Base-by-base conservation (phyloP, 1,139 yeast genomes). In the Zygotorulaspora mrakii region DNA sequence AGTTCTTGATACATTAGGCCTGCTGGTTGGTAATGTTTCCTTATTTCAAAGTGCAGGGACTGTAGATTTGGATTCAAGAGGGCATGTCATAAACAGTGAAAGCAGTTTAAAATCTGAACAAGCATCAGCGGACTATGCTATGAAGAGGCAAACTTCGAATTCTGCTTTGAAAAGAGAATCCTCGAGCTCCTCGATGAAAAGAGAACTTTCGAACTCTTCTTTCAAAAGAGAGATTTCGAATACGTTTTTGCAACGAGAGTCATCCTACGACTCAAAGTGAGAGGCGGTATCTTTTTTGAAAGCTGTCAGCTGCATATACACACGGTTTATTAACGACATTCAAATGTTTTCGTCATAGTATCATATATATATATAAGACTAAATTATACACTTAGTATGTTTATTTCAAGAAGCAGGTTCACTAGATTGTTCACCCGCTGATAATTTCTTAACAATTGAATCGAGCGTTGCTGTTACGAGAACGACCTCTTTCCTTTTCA, bases 1-100 rank as follows among this genome's bases (percentile, higher is more conserved):
- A 53, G 96, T 89, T 1, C 65, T 89, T 46, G 95, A 87, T 45
- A 84, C 95, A 1, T 67, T 91, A 50, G 95, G 94, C 1, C 68
- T 83, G 40, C 68, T 88, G 42, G 76, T 86, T 4, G 95, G 94
- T 8, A 77, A 76, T 42, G 88, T 82, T 12, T 79, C 87, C 3
- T 56, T 82, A 37, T 82, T 82, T 62, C 89, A 82, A 59, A 80
- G 82, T 52, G 82, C 84, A 2, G 91, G 91, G 21, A 71, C 83
- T 2, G 83, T 82, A 21, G 80, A 77, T 33, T 68, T 82, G 53
- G 89, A 82, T 57, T 85, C 82, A 53, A 69, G 89, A 53, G 91
- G 91, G 9, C 89, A 82, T 59, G 55, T 66, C 14, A 63, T 62
- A 45, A 55, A 65, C 38, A 64, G 69, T 52, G 66, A 57, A 37